Base-by-base conservation (phyloP, 2,329 filamentous ascomycete genomes). In the Exophiala sp. region DNA sequence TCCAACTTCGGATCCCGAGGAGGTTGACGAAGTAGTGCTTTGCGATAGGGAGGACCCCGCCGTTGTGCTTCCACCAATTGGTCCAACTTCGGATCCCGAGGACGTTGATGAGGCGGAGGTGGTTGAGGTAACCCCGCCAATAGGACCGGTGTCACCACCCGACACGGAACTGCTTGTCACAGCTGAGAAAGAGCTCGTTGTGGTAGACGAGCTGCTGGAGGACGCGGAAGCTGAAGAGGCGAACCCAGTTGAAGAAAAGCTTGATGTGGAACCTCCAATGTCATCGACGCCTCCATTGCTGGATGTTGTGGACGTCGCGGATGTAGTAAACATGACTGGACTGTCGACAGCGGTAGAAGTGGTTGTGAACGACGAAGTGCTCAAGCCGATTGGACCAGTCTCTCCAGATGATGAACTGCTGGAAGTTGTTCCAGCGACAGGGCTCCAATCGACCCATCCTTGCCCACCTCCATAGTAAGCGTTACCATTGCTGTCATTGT, bases 401-500 rank as follows among this genome's bases (percentile, higher is more conserved):
- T 27, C 24, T 27, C 14, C 14, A n/a, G n/a, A n/a, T n/a, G n/a
- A n/a, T n/a, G n/a, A n/a, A 21, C 14, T 16, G 16, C 14, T 9
- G 6, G 37, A 39, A 11, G 16, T 32, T n/a, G 42, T 30, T 9
- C 14, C 14, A 32, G 48, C 22, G 8, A 34, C 19, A 1, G 40
- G 38, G 16, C 6, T 34, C 50, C 50, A 52, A 40, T 52, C 50
- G 3, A 38, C 40, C 50, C 50, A 52, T 8, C 24, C 42, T 24
- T 29, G 22, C 23, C 41, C 35, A 34, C 24, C 48, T 4, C 38
- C 40, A 40, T 48, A 43, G 16, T 43, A 18, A 5, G 30, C 30
- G 14, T 45, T 19, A 10, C 40, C 50, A 30, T 39, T 42, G 21
- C 48, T 22, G 22, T 47, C 30, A 11, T 11, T 35, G 11, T 52